These are phyloP conservation scores for Ceratocystis cacaofunesta DNA, from an alignment of 2,329 filamentous ascomycete genomes.

Conservation along the genomic window DNA sequence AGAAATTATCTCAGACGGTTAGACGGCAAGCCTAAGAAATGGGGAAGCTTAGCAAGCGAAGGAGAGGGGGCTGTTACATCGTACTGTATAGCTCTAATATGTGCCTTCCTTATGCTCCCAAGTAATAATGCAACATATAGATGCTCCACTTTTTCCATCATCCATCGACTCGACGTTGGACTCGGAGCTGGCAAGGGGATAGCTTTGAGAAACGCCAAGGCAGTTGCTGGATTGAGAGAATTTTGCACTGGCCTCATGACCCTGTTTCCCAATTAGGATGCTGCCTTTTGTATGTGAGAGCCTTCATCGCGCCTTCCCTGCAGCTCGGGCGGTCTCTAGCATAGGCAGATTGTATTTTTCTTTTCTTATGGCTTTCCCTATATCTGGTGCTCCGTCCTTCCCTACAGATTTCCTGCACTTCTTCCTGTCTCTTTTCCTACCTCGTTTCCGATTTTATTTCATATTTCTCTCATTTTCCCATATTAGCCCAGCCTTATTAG, in stretches of 20 bases:
- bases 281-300: no score
- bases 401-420: background rate
- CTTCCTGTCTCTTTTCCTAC: background rate
- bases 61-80: background rate
- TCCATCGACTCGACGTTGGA: background rate
- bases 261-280: no score
- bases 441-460: background rate
- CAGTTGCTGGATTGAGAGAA: background rate
- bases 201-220: background rate
- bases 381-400: background rate
- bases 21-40: background rate
- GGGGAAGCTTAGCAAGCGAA: background rate
- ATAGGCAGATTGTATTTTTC: background rate
- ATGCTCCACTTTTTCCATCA: background rate
- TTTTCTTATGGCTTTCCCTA: background rate
- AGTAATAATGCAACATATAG: background rate
- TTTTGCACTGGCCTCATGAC: background rate
- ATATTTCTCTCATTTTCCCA: background rate
- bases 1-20: background rate
- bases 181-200: no score
- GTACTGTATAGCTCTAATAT: no score
- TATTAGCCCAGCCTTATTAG: conserved; percentile 1
- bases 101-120: no score
- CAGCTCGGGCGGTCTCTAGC: no score
- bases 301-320: no score